phyloP scores from a whole-genome alignment of 805 yeast genomes.

The Scheffersomyces spartinae region DNA sequence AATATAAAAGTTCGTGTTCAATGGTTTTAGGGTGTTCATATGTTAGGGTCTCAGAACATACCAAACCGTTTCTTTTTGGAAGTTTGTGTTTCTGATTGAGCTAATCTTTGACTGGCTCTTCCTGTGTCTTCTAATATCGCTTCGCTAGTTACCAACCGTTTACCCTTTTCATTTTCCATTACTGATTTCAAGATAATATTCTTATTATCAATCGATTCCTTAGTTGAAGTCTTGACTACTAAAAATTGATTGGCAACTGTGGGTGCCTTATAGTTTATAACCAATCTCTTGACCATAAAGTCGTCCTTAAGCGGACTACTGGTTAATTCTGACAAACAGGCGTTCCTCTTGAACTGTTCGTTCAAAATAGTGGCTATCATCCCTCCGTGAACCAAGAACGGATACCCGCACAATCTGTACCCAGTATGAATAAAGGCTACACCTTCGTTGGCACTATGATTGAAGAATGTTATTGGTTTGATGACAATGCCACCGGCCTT shows the following conservation, averaged over 20 bases:
- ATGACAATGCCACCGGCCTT: conserved; percentile 78
- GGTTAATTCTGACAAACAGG: conserved; percentile 28
- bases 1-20: no score
- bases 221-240: conserved; percentile 42
- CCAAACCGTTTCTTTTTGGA: no score
- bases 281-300: conserved; percentile 21
- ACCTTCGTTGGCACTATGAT: conserved; percentile 43
- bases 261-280: conserved; percentile 53
- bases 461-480: conserved; percentile 58
- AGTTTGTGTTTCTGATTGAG: no score
- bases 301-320: conserved; percentile 20
- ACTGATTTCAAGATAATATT: conserved; percentile 35
- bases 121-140: conserved; percentile 39
- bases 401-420: conserved; percentile 71
- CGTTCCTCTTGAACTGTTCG: conserved; percentile 55
- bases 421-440: conserved; percentile 70
- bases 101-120: no score
- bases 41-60: no score
- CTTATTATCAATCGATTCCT: conserved; percentile 15
- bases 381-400: conserved; percentile 84
- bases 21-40: no score
- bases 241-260: conserved; percentile 71
- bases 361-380: conserved; percentile 70
- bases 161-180: conserved; percentile 42
- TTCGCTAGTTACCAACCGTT: conserved; percentile 43